Evolutionary conservation across 2,329 filamentous ascomycete genomes (phyloP).

Genomic region (Drechslerella coelobrocha): DNA sequence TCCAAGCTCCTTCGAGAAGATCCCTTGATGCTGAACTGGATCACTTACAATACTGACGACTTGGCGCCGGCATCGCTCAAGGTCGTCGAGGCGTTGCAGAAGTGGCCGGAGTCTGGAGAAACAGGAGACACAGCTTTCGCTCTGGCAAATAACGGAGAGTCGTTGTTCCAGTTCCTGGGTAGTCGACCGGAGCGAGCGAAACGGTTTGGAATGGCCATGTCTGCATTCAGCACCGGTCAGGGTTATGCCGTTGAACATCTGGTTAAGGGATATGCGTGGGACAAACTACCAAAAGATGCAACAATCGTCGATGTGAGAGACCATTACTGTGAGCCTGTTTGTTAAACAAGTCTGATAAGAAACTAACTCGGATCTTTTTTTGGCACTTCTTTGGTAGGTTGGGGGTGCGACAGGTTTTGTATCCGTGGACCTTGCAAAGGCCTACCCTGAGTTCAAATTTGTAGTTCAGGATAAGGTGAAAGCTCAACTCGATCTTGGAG

Average conservation of each 20-base stretch:
- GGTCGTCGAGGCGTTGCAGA: slow-evolving; percentile 54
- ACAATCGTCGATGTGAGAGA: slow-evolving; percentile 64
- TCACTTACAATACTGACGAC: slow-evolving; percentile 66
- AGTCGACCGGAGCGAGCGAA: slow-evolving; percentile 58
- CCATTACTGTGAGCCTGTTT: neutral
- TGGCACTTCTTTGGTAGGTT: slow-evolving; percentile 1
- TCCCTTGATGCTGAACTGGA: slow-evolving; percentile 63
- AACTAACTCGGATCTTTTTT: neutral
- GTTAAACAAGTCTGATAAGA: neutral
- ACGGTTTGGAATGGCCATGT: slow-evolving; percentile 66
- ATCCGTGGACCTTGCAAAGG: slow-evolving; percentile 64
- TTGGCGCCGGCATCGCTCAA: slow-evolving; percentile 54
- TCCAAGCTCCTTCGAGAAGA: slow-evolving; percentile 65
- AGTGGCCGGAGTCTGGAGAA: slow-evolving; percentile 54
- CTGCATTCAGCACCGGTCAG: slow-evolving; percentile 64
- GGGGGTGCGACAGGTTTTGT: slow-evolving; percentile 68
- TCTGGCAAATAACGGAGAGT: slow-evolving; percentile 54
- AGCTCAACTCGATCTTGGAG: slow-evolving; percentile 37
- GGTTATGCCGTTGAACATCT: slow-evolving; percentile 66
- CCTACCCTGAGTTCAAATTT: slow-evolving; percentile 64
- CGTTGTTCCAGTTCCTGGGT: slow-evolving; percentile 57
- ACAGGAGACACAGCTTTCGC: slow-evolving; percentile 56
- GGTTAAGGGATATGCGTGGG: slow-evolving; percentile 65
- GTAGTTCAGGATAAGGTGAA: slow-evolving; percentile 64
- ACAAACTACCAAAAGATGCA: slow-evolving; percentile 59